phyloP scores from a whole-genome alignment of 2,329 filamentous ascomycete species.

The Fulvia fulva region DNA sequence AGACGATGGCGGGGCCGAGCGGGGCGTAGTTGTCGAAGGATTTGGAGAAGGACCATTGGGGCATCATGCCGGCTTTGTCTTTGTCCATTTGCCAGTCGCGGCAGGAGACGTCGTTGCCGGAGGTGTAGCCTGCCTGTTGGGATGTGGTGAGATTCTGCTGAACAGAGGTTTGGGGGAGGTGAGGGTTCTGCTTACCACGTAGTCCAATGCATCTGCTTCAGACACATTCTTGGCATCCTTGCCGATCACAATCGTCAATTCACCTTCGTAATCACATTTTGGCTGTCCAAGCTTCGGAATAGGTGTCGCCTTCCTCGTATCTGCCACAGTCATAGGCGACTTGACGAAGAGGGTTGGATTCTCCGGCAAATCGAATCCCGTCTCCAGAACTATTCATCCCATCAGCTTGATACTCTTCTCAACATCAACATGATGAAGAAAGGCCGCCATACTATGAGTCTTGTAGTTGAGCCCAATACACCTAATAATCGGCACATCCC shows the following conservation, averaged over 20 bases:
- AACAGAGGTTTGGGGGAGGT: no score
- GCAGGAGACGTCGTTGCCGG: conserved; percentile 74
- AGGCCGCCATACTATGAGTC: conserved; percentile 42
- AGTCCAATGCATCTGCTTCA: conserved; percentile 59
- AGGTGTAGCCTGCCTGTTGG: conserved; percentile 69
- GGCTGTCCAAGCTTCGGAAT: conserved; percentile 63
- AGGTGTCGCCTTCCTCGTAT: conserved; percentile 62
- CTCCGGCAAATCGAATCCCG: conserved; percentile 63
- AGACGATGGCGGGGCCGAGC: conserved; percentile 49
- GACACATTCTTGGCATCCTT: conserved; percentile 61
- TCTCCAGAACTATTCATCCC: conserved; percentile 37
- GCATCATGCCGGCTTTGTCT: conserved; percentile 45
- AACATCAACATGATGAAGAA: background rate
- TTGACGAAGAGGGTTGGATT: conserved; percentile 69
- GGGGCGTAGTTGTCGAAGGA: conserved; percentile 56
- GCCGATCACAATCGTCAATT: conserved; percentile 69
- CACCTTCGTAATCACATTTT: conserved; percentile 72
- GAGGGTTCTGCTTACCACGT: no score
- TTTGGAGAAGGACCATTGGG: conserved; percentile 57
- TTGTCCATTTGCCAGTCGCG: conserved; percentile 55
- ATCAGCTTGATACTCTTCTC: no score
- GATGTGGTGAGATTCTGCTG: no score
- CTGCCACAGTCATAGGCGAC: conserved; percentile 61
- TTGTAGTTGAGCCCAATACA: conserved; percentile 60
- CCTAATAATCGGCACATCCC: conserved; percentile 53